Conservation (phyloP, 371 early-diverging fungal species). For the Apophysomyces elegans region DNA sequence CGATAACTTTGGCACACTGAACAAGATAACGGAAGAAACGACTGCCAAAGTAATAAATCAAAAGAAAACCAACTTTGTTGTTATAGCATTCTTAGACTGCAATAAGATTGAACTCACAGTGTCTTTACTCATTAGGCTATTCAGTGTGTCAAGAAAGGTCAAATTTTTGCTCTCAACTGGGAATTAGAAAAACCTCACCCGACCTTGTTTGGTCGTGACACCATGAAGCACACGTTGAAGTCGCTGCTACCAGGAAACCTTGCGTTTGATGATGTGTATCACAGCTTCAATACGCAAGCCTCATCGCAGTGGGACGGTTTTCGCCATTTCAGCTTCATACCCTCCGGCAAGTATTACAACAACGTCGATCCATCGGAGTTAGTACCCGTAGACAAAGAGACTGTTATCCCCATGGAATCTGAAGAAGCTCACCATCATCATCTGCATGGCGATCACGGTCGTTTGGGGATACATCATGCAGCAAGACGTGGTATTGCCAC, state of each 20-base stretch:
- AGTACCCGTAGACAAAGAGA: neutral
- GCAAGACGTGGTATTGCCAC: conserved; percentile 23
- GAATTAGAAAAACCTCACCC: conserved; percentile 11
- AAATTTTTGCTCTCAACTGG: conserved; percentile 21
- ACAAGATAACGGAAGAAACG: conserved; percentile 38
- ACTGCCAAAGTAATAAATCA: conserved; percentile 30
- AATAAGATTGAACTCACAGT: too few species aligned
- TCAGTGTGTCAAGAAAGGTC: conserved; percentile 14
- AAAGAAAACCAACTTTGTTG: too few species aligned
- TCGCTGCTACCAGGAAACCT: neutral
- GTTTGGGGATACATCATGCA: conserved; percentile 22
- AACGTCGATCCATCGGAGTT: neutral
- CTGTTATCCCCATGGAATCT: neutral
- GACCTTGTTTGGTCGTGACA: conserved; percentile 15
- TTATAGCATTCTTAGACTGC: too few species aligned
- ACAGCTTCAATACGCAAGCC: conserved; percentile 20
- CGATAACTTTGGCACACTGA: conserved; percentile 48
- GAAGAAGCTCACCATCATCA: neutral
- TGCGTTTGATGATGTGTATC: conserved; percentile 20
- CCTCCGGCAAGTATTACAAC: conserved; percentile 16
- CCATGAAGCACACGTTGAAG: conserved; percentile 4
- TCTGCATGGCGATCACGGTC: conserved; percentile 11
- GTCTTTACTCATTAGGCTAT: conserved; percentile 6
- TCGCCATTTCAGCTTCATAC: conserved; percentile 13
- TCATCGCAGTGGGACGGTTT: conserved; percentile 27